Conservation (phyloP, 106 monocot species). For the Dendrobium huoshanense region DNA sequence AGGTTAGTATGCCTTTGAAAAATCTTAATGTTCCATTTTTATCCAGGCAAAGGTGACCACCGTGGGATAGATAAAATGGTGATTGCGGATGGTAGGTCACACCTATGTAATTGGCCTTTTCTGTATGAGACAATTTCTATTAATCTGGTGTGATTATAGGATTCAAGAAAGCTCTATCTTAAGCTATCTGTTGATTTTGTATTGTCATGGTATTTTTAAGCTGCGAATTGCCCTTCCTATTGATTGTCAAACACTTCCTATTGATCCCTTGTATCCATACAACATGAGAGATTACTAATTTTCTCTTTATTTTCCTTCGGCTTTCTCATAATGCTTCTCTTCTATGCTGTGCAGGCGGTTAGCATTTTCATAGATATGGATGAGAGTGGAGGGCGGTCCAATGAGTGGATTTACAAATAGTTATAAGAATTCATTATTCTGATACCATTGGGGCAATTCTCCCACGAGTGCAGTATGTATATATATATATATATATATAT, state of each 20-base stretch:
- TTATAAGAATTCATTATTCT: background rate
- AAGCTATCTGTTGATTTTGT: background rate
- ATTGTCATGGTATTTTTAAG: background rate
- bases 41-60: too few relatives aligned
- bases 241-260: background rate
- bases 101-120: background rate
- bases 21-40: too few relatives aligned
- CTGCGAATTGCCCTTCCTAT: background rate
- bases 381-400: constrained; percentile 74
- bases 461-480: background rate
- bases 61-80: too few relatives aligned
- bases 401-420: constrained; percentile 91
- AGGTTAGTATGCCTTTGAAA: too few relatives aligned
- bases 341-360: constrained; percentile 54
- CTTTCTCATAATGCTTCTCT: background rate
- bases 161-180: background rate
- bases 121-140: background rate
- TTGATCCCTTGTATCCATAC: background rate
- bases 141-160: too few relatives aligned
- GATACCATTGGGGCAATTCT: background rate
- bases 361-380: constrained; percentile 99
- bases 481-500: too few relatives aligned
- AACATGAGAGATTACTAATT: background rate
- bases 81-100: too few relatives aligned
- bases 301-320: background rate